Base-by-base conservation (phyloP, 2,329 filamentous ascomycete genomes). In the Xylariaceae sp. region DNA sequence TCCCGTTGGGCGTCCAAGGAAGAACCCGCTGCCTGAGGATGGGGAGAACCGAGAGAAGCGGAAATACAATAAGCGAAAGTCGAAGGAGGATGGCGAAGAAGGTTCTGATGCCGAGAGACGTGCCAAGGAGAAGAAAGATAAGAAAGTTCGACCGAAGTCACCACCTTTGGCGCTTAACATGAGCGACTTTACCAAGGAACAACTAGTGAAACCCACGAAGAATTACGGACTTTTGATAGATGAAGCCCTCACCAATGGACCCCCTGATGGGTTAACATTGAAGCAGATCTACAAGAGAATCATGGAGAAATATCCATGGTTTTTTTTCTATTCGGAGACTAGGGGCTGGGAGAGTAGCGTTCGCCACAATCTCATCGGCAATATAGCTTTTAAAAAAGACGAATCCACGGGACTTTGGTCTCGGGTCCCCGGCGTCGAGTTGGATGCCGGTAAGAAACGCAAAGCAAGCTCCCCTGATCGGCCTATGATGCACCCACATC, bases 321-420 rank as follows among this genome's bases (percentile, higher is more conserved):
- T 77, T 49, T 76, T 73, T 50, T 81, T 81, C 52, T 68, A 67
- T 40, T 75, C 76, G 15, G 76, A 78, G 54, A 81, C 78, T 4
- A 81, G 79, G 55, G 78, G 78, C n/a, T 81, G 78, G 78, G 77
- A 81, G 57, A 81, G 77, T 50, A 81, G 76, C 51, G 78, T 81
- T n/a, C 73, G 78, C 1, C 78, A 81, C 52, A 81, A 81, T 42
- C 67, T 81, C 19, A 79, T 81, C 49, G 77, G 76, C 2, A 81
- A 81, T 55, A 73, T 76, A 49, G 78, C 76, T 6, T 81, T 81
- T 55, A 69, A 67, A 48, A 81, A 81, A 57, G 72, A 76, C 45
- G 74, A 79, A 29, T 68, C 70, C 19, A 76, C 72, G 1, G 71
- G 74, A 33, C 62, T 77, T 16, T 81, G 78, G 78, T 72, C 68